Evolutionary conservation across 305 asterid genomes (phyloP).

Genomic region (Withania somnifera): DNA sequence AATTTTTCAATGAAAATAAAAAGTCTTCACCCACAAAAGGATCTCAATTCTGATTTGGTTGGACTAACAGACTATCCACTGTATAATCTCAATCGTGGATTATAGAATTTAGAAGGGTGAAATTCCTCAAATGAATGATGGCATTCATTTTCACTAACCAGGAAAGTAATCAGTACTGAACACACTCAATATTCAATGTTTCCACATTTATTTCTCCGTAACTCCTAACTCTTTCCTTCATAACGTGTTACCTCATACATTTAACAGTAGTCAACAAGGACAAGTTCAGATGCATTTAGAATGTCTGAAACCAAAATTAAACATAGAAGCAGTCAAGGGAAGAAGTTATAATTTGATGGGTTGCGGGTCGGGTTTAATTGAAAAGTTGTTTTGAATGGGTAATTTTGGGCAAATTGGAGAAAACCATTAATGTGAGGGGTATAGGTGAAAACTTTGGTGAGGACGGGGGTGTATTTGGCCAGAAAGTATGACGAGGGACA

Average conservation of each 20-base stretch:
- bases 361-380: too few relatives aligned
- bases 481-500: too few relatives aligned
- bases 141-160: background rate
- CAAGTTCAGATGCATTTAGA: background rate
- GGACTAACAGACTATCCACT: background rate
- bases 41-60: background rate
- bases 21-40: background rate
- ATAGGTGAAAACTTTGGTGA: too few relatives aligned
- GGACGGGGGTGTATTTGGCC: too few relatives aligned
- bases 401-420: too few relatives aligned
- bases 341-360: too few relatives aligned
- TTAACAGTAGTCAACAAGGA: background rate
- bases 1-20: background rate
- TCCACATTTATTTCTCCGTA: background rate
- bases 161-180: background rate
- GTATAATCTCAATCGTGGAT: background rate
- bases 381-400: too few relatives aligned
- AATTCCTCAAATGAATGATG: background rate
- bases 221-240: background rate
- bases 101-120: background rate
- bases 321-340: background rate
- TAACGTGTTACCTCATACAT: background rate
- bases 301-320: background rate
- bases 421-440: too few relatives aligned
- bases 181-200: background rate